Percentiles rank a stretch among this genome's conserved stretches.
Conservation (phyloP, 176 grass and related monocot genomes). For the Eleusine indica region DNA sequence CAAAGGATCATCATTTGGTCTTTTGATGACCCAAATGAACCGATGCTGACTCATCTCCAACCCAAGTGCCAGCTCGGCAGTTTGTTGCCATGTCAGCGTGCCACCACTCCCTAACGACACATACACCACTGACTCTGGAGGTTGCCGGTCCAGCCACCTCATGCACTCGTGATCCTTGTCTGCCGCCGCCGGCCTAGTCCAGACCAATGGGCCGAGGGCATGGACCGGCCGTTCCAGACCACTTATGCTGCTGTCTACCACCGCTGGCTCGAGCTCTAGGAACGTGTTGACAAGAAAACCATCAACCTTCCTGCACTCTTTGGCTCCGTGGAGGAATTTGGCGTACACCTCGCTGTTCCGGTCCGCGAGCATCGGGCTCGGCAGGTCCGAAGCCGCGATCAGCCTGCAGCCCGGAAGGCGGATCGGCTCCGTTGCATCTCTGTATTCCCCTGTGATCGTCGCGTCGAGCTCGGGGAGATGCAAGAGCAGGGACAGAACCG, state of each 20-base stretch:
- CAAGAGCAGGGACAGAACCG: conserved; percentile 56
- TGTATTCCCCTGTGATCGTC: conserved; percentile 22
- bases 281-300: conserved; percentile 75
- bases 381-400: conserved; percentile 52
- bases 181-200: neutral
- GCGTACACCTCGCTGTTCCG: conserved; percentile 45
- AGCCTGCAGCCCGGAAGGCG: conserved; percentile 69
- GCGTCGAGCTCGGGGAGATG: conserved; percentile 75
- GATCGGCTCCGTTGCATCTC: conserved; percentile 28
- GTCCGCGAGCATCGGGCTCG: conserved; percentile 28
- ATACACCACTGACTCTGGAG: conserved; percentile 52
- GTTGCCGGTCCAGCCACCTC: conserved; percentile 60
- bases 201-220: conserved; percentile 60
- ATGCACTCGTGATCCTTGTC: conserved; percentile 14
- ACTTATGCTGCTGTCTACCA: neutral
- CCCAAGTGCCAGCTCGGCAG: conserved; percentile 51
- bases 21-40: conserved; percentile 62
- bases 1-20: conserved; percentile 24
- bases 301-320: conserved; percentile 12
- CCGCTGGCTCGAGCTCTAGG: conserved; percentile 49
- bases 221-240: conserved; percentile 31
- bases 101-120: conserved; percentile 69
- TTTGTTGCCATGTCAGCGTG: conserved; percentile 46
- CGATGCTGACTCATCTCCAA: conserved; percentile 45
- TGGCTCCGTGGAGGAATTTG: conserved; percentile 51